Percentiles rank a stretch among this genome's conserved stretches.
phyloP scores from a whole-genome alignment of 805 yeast species.

The Yueomyces sp. region DNA sequence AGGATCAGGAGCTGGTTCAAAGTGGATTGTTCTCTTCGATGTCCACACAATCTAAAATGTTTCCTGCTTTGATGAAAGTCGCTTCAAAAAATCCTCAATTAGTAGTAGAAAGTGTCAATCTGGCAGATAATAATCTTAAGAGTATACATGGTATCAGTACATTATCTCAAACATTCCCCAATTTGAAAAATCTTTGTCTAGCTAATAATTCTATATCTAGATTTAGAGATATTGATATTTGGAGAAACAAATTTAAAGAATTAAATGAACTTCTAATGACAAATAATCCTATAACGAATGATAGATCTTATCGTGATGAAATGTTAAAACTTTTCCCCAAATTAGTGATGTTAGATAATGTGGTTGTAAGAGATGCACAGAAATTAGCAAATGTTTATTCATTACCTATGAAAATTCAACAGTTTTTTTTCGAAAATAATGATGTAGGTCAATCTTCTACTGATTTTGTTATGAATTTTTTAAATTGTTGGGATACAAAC shows the following conservation, averaged over 20 bases:
- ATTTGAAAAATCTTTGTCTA: slow-evolving; percentile 63
- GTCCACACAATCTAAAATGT: slow-evolving; percentile 63
- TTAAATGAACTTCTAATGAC: slow-evolving; percentile 66
- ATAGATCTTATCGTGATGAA: slow-evolving; percentile 41
- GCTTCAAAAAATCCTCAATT: slow-evolving; percentile 40
- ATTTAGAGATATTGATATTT: slow-evolving; percentile 48
- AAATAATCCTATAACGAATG: slow-evolving; percentile 58
- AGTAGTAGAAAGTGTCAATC: slow-evolving; percentile 53
- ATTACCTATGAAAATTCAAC: slow-evolving; percentile 42
- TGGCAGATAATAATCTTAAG: slow-evolving; percentile 49
- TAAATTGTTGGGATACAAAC: slow-evolving; percentile 71
- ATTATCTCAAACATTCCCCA: slow-evolving; percentile 63
- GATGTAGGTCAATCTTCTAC: slow-evolving; percentile 60
- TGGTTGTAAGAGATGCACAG: slow-evolving; percentile 58
- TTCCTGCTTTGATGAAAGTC: slow-evolving; percentile 77
- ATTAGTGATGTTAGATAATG: slow-evolving; percentile 65
- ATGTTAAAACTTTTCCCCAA: slow-evolving; percentile 68
- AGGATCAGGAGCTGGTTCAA: slow-evolving; percentile 45
- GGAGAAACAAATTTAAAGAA: slow-evolving; percentile 62
- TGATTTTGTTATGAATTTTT: slow-evolving; percentile 63
- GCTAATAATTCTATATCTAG: slow-evolving; percentile 58
- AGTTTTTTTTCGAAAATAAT: slow-evolving; percentile 70
- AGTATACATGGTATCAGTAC: slow-evolving; percentile 50
- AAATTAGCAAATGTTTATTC: slow-evolving; percentile 38
- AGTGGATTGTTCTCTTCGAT: slow-evolving; percentile 54